Conservation (phyloP, 2,329 filamentous ascomycete genomes). For the Tolypocladium tundrense region DNA sequence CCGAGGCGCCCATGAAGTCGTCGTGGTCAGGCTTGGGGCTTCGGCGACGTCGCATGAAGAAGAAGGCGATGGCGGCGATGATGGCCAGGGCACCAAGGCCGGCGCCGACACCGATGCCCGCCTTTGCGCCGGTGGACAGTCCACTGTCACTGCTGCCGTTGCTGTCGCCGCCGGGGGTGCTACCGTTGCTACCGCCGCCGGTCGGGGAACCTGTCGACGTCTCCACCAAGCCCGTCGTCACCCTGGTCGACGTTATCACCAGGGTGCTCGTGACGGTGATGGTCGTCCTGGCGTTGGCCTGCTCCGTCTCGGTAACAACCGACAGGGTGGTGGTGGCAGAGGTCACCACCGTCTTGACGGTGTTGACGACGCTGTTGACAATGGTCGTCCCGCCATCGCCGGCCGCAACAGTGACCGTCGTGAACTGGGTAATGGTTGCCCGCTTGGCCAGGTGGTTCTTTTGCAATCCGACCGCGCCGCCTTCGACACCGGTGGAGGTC, state of each 20-base stretch:
- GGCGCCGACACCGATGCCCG: conserved; percentile 30
- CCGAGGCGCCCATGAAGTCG: conserved; percentile 30
- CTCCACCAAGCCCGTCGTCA: conserved; percentile 18
- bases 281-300: conserved; percentile 26
- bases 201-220: not conserved
- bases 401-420: conserved; percentile 19
- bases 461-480: conserved; percentile 7
- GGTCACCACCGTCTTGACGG: conserved; percentile 21
- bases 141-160: conserved; percentile 15
- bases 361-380: conserved; percentile 18
- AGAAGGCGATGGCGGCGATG: conserved; percentile 17
- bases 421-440: conserved; percentile 18
- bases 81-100: conserved; percentile 25
- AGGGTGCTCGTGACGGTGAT: conserved; percentile 26
- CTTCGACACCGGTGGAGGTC: conserved; percentile 6
- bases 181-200: not conserved
- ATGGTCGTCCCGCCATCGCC: conserved; percentile 13
- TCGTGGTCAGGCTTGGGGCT: conserved; percentile 23
- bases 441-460: conserved; percentile 20
- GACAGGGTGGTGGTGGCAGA: conserved; percentile 17
- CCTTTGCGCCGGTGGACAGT: conserved; percentile 31
- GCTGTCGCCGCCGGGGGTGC: no score
- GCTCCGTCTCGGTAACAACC: conserved; percentile 20
- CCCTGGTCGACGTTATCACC: conserved; percentile 21
- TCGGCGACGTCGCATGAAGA: conserved; percentile 20